Base-by-base conservation (phyloP, 257 asterid genomes). In the Solanum chiquidenum region DNA sequence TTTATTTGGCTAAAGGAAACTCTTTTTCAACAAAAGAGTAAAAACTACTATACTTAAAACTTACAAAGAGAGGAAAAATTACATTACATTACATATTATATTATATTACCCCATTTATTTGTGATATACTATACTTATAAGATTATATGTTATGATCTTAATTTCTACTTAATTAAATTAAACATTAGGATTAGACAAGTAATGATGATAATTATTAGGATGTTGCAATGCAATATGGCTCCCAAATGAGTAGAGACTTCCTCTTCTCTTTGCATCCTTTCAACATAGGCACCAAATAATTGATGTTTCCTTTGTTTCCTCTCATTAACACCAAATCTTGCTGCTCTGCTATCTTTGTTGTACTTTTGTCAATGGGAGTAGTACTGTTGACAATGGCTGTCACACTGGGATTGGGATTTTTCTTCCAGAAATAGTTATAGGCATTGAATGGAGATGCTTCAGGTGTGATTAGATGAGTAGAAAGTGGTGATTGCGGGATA, bases 181-280 rank as follows among this genome's bases (percentile, higher is more conserved):
- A 80, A 49, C 29, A 80, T 7, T 80, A 38, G 68, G 40, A 85
- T 84, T 38, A 38, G 74, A 21, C 21, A 49, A 33, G 46, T 18
- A 72, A 18, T 33, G 21, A 34, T 33, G 52, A 49, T 83, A 34
- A 84, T 84, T 3, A 72, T 86, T 58, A 86, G 84, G 88, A 71
- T 11, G 88, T 72, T 83, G 88, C 88, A 49, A 86, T 86, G 88
- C 84, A 86, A 52, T 72, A 74, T 49, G 84, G 88, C 83, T 86
- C 88, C 88, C 83, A 71, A 31, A 66, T 52, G 21, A 69, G 88
- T 9, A 86, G 82, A 20, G 88, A 86, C 72, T 83, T 86, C 69
- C 84, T 86, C 23, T 40, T 33, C 21, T 86, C 84, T 52, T 86
- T 86, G 84, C 88, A 86, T 9, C 84, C 88, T 49, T 40, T 73